These are phyloP conservation scores for Plantago lanceolata DNA, from an alignment of 305 asterid genomes.

Conservation along the genomic window DNA sequence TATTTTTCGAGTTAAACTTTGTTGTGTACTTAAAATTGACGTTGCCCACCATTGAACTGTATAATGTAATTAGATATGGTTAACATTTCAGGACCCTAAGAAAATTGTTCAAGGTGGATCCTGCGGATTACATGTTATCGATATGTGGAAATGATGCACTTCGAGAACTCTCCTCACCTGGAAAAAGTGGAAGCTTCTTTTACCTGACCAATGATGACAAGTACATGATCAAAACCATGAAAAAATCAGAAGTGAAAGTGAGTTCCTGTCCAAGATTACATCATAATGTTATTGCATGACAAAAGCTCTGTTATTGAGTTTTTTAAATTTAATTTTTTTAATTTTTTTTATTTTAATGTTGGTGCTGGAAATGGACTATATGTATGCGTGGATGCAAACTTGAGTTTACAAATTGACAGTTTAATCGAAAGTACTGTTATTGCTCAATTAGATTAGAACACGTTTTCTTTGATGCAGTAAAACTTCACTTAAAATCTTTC, in stretches of 20 bases:
- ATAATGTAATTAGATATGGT: constrained; percentile 4
- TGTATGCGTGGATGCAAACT: too few species aligned
- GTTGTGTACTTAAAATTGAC: constrained; percentile 3
- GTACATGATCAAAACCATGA: constrained; percentile 94
- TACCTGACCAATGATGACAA: constrained; percentile 86
- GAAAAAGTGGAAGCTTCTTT: constrained; percentile 94
- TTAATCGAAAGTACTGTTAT: not conserved
- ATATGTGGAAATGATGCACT: constrained; percentile 91
- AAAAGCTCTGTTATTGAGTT: not conserved
- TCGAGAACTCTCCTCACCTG: constrained; percentile 94
- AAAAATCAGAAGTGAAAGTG: constrained; percentile 91
- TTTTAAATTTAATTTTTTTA: too few species aligned
- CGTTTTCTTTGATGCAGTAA: not conserved
- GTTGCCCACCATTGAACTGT: not conserved
- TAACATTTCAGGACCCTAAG: constrained; percentile 67
- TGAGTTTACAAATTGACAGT: not conserved
- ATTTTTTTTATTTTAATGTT: too few species aligned
- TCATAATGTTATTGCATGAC: not conserved
- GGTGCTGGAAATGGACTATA: not conserved
- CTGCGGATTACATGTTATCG: constrained; percentile 94
- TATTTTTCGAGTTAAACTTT: not conserved
- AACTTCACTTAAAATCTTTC: not conserved
- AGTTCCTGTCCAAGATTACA: constrained; percentile 32
- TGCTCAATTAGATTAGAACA: not conserved
- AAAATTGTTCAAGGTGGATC: constrained; percentile 81